These are phyloP conservation scores for Chloromonas sp. DNA, from an alignment of 163 green algal genomes.

Conservation along the genomic window DNA sequence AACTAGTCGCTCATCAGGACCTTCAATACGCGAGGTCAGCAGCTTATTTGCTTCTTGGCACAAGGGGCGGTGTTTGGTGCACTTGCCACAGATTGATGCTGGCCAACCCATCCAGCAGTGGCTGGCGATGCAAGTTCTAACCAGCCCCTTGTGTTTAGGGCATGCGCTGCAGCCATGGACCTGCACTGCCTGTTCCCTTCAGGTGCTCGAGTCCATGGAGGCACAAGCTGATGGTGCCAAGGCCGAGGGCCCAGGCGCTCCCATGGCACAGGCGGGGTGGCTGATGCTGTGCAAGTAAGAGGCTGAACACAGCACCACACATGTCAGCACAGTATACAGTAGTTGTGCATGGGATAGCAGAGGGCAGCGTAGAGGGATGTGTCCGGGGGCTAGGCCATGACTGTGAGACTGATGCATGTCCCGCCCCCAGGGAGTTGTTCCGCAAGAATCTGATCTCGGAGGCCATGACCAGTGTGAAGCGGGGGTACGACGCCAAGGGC, in stretches of 20 bases:
- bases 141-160: too few relatives aligned
- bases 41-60: too few relatives aligned
- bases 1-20: too few relatives aligned
- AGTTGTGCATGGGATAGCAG: background rate
- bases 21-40: too few relatives aligned
- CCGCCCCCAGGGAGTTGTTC: conserved; percentile 16
- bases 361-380: too few relatives aligned
- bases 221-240: conserved; percentile 1
- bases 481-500: conserved; percentile 18
- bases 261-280: conserved; percentile 23
- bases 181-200: background rate
- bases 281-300: conserved; percentile 29
- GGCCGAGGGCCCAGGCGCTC: conserved; percentile 1
- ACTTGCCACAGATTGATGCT: too few relatives aligned
- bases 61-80: too few relatives aligned
- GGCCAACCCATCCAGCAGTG: too few relatives aligned
- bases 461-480: conserved; percentile 13
- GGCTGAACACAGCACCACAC: background rate
- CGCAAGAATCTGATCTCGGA: conserved; percentile 18
- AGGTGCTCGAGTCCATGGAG: conserved; percentile 22
- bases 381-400: too few relatives aligned
- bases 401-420: background rate
- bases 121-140: too few relatives aligned
- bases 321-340: background rate
- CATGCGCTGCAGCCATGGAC: too few relatives aligned